Evolutionary conservation across 2,329 filamentous ascomycete genomes (phyloP).

Genomic region (Aspergillus quadrilineatus): DNA sequence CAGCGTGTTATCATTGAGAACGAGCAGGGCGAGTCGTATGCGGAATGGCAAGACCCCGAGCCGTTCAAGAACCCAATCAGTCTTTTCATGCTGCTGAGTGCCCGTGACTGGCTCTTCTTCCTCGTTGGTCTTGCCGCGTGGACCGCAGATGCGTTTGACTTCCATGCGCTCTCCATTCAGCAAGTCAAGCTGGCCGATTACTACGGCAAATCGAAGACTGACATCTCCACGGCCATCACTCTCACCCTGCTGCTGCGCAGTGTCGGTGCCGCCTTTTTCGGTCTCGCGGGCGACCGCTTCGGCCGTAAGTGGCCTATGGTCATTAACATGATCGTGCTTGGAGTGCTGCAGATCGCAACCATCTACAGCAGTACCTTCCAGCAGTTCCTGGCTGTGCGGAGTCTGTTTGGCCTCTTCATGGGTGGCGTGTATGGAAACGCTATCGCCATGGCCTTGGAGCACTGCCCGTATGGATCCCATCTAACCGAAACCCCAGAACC

Average conservation of each 20-base stretch:
- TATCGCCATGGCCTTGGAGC: conserved; percentile 74
- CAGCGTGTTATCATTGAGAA: conserved; percentile 61
- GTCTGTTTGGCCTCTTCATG: conserved; percentile 76
- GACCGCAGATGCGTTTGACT: conserved; percentile 82
- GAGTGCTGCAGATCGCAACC: conserved; percentile 71
- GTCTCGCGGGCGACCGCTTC: conserved; percentile 73
- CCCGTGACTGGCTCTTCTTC: conserved; percentile 72
- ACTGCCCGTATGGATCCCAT: conserved; percentile 53
- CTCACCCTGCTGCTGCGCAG: conserved; percentile 73
- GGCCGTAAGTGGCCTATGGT: conserved; percentile 82
- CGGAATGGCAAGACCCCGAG: conserved; percentile 67
- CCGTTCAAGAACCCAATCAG: conserved; percentile 69
- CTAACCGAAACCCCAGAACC: background rate
- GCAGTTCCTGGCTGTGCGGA: conserved; percentile 72
- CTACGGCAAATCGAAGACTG: conserved; percentile 61
- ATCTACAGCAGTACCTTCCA: conserved; percentile 72
- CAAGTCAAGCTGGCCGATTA: conserved; percentile 66
- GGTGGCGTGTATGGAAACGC: conserved; percentile 78
- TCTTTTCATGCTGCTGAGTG: conserved; percentile 63
- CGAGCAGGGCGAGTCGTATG: conserved; percentile 61
- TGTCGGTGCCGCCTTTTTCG: conserved; percentile 72
- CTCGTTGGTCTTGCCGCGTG: conserved; percentile 71
- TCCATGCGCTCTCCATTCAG: conserved; percentile 77
- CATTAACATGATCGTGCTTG: conserved; percentile 71
- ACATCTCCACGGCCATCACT: conserved; percentile 62